Evolutionary conservation across 495 filamentous ascomycete species (phyloP).

Genomic region (Daldinia concentrica): DNA sequence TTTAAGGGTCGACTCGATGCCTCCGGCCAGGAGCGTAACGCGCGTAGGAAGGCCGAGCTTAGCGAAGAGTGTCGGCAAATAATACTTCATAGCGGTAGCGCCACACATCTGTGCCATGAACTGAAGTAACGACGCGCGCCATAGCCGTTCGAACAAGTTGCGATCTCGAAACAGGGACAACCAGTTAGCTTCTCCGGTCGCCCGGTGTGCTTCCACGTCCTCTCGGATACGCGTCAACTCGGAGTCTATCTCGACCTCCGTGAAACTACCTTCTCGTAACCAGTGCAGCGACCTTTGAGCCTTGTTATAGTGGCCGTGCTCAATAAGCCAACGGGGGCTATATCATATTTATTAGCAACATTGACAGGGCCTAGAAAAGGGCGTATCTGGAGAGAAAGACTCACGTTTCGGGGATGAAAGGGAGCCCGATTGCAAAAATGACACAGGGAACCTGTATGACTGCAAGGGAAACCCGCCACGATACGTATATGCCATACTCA

Average conservation of each 20-base stretch:
- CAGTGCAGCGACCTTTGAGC: constrained; percentile 53
- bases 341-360: background rate
- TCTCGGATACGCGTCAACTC: constrained; percentile 52
- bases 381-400: constrained; percentile 11
- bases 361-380: background rate
- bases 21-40: constrained; percentile 57
- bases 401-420: constrained; percentile 61
- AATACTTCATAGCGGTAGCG: constrained; percentile 66
- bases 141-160: constrained; percentile 53
- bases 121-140: constrained; percentile 59
- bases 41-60: constrained; percentile 56
- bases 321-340: constrained; percentile 61
- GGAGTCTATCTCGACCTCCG: constrained; percentile 44
- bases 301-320: constrained; percentile 50
- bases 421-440: constrained; percentile 56
- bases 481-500: constrained; percentile 44
- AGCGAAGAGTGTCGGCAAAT: constrained; percentile 59
- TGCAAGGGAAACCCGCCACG: constrained; percentile 59
- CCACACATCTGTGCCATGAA: constrained; percentile 65
- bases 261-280: constrained; percentile 56
- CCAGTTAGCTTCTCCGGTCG: constrained; percentile 48
- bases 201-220: constrained; percentile 48
- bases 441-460: constrained; percentile 56
- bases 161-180: constrained; percentile 51
- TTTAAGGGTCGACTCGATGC: constrained; percentile 62